These are phyloP conservation scores for Fusarium transvaalense DNA, from an alignment of 2,329 filamentous ascomycete species.

Conservation along the genomic window DNA sequence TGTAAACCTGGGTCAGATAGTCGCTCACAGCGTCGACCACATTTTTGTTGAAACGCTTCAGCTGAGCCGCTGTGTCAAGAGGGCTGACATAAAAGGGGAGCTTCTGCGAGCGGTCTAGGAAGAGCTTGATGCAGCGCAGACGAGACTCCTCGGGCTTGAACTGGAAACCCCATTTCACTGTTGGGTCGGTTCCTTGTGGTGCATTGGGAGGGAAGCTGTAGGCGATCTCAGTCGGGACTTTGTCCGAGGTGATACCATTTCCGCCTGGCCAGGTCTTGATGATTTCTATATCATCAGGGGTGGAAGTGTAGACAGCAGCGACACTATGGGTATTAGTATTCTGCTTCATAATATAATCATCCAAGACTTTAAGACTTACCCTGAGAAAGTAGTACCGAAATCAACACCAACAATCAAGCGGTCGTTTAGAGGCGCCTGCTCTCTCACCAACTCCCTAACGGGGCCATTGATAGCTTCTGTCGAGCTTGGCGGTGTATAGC, in stretches of 20 bases:
- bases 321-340: slow-evolving; percentile 56
- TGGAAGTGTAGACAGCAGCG: slow-evolving; percentile 79
- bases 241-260: slow-evolving; percentile 89
- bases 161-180: slow-evolving; percentile 83
- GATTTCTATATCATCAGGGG: slow-evolving; percentile 83
- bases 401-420: slow-evolving; percentile 82
- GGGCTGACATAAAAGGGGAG: slow-evolving; percentile 84
- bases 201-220: slow-evolving; percentile 59
- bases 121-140: slow-evolving; percentile 85
- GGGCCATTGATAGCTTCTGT: slow-evolving; percentile 74
- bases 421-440: slow-evolving; percentile 67
- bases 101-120: slow-evolving; percentile 83
- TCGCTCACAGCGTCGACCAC: slow-evolving; percentile 84
- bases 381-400: slow-evolving; percentile 87
- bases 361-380: slow-evolving; percentile 62
- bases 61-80: slow-evolving; percentile 79
- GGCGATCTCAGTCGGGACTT: slow-evolving; percentile 84
- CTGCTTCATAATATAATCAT: not conserved
- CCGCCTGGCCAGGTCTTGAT: slow-evolving; percentile 88
- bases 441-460: slow-evolving; percentile 66
- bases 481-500: slow-evolving; percentile 66
- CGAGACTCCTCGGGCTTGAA: slow-evolving; percentile 82
- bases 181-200: slow-evolving; percentile 58
- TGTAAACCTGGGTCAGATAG: slow-evolving; percentile 81
- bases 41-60: slow-evolving; percentile 80